phyloP scores from a whole-genome alignment of 129 eudicot genomes.

The Lonicera japonica region DNA sequence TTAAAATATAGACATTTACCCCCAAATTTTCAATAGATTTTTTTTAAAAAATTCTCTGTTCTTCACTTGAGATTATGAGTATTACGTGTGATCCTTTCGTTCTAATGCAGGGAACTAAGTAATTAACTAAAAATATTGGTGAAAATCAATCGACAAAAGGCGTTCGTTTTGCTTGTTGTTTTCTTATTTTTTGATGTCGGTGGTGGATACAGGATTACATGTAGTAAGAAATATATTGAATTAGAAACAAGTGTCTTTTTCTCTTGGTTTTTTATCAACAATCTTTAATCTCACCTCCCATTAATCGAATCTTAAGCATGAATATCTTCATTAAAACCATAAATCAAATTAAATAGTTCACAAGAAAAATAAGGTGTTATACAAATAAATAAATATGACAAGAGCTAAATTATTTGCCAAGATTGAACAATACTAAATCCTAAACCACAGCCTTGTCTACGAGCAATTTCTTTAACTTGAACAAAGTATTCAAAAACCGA shows the following conservation, averaged over 20 bases:
- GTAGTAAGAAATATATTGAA: conserved; percentile 21
- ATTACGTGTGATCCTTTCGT: conserved; percentile 16
- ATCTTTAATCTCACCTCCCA: conserved; percentile 55
- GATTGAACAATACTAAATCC: conserved; percentile 63
- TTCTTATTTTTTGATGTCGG: neutral
- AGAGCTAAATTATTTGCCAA: conserved; percentile 16
- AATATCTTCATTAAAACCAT: neutral
- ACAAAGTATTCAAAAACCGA: too few relatives aligned
- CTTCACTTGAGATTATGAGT: conserved; percentile 3
- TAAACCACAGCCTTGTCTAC: conserved; percentile 29
- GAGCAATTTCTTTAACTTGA: too few relatives aligned
- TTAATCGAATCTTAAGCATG: conserved; percentile 30
- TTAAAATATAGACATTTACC: conserved; percentile 8
- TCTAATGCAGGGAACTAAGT: conserved; percentile 1
- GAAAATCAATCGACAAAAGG: neutral
- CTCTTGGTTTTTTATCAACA: conserved; percentile 32
- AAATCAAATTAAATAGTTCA: neutral
- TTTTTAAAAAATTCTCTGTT: neutral
- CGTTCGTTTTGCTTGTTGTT: neutral
- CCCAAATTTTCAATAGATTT: conserved; percentile 10
- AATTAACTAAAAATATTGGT: conserved; percentile 2
- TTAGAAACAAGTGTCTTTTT: conserved; percentile 38
- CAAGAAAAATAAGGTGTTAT: neutral
- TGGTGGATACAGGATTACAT: conserved; percentile 1
- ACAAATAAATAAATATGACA: neutral